These are phyloP conservation scores for Acer campestre DNA, from an alignment of 345 rosid species.

Conservation along the genomic window DNA sequence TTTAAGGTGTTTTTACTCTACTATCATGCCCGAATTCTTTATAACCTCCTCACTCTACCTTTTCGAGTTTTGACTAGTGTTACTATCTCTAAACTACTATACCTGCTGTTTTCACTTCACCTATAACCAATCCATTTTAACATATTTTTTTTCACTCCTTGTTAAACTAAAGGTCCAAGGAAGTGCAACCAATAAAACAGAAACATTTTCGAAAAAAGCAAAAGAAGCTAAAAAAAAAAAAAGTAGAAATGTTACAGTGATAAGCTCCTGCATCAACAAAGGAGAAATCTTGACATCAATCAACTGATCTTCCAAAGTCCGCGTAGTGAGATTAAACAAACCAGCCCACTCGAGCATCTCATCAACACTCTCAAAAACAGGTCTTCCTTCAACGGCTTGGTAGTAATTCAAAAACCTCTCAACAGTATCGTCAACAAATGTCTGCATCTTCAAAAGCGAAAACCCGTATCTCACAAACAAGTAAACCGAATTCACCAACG, in stretches of 20 bases:
- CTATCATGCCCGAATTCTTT: no score
- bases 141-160: no score
- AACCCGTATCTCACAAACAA: slow-evolving; percentile 74
- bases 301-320: slow-evolving; percentile 61
- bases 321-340: slow-evolving; percentile 68
- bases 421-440: slow-evolving; percentile 64
- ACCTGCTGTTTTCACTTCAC: no score
- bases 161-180: no score
- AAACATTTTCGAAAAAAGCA: not conserved
- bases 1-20: no score
- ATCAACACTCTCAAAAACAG: slow-evolving; percentile 75
- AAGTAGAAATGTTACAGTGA: slow-evolving; percentile 56
- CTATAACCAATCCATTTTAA: no score
- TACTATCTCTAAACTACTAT: no score
- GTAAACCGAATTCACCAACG: slow-evolving; percentile 55
- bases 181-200: no score
- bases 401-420: slow-evolving; percentile 78
- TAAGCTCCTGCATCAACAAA: slow-evolving; percentile 60
- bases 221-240: not conserved
- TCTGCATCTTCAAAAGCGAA: slow-evolving; percentile 71
- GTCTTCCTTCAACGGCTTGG: slow-evolving; percentile 59
- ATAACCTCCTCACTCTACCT: no score
- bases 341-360: slow-evolving; percentile 92
- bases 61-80: no score
- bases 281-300: slow-evolving; percentile 51